Percentiles rank a stretch among this genome's conserved stretches.
These are phyloP conservation scores for Cladosporium sp. DNA, from an alignment of 2,329 filamentous ascomycete species.

Conservation along the genomic window DNA sequence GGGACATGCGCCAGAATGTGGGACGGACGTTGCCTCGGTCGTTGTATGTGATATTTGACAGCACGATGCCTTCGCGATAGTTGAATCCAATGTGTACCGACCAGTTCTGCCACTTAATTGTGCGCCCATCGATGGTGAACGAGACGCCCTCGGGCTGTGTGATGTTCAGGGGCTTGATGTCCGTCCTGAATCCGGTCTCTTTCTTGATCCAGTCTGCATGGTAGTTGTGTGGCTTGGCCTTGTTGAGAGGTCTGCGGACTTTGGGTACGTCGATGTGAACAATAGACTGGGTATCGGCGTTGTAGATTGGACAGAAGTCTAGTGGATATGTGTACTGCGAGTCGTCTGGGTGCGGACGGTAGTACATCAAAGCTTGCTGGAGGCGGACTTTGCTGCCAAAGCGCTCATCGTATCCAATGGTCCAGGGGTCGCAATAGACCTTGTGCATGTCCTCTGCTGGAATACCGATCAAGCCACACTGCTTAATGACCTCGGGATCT, in stretches of 20 bases:
- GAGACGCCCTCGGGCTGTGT: constrained; percentile 87
- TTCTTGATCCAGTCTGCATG: constrained; percentile 71
- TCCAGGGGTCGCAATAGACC: constrained; percentile 96
- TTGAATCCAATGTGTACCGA: constrained; percentile 93
- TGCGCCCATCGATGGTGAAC: constrained; percentile 73
- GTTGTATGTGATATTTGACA: constrained; percentile 88
- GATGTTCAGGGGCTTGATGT: constrained; percentile 84
- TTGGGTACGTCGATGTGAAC: constrained; percentile 82
- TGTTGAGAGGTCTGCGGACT: constrained; percentile 73
- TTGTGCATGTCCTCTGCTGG: constrained; percentile 85
- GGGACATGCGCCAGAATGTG: constrained; percentile 84
- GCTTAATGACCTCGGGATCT: constrained; percentile 85
- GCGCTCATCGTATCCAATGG: constrained; percentile 89
- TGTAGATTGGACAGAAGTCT: constrained; percentile 92
- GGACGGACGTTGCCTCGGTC: constrained; percentile 76
- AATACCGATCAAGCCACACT: constrained; percentile 81
- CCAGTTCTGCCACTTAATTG: constrained; percentile 90
- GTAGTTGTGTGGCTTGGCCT: constrained; percentile 75
- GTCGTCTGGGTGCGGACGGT: constrained; percentile 80
- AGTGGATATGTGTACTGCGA: constrained; percentile 89
- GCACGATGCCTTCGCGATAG: constrained; percentile 86
- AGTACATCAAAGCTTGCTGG: constrained; percentile 96
- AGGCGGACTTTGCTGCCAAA: constrained; percentile 77
- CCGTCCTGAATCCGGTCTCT: constrained; percentile 72
- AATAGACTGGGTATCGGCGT: constrained; percentile 75